Evolutionary conservation across 495 filamentous ascomycete species (phyloP).

Genomic region (Hypoxylon intermedium): DNA sequence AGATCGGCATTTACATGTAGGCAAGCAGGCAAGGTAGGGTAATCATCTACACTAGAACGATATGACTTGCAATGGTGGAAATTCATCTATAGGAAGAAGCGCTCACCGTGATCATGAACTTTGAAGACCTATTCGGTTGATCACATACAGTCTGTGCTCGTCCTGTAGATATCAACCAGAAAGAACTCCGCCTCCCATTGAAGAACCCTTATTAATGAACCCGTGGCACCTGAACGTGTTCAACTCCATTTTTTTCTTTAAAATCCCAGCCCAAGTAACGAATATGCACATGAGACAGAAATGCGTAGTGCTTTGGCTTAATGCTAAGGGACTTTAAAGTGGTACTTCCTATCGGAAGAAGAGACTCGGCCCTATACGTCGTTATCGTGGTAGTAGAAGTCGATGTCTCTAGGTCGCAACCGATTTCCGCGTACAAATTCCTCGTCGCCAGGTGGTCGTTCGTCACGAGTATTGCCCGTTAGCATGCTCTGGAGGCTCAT

Average conservation of each 20-base stretch:
- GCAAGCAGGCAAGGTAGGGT: too few species aligned
- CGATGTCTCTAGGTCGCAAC: slow-evolving; percentile 79
- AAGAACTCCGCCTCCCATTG: slow-evolving; percentile 25
- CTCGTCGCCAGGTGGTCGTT: slow-evolving; percentile 82
- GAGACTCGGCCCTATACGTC: slow-evolving; percentile 63
- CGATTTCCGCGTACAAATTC: slow-evolving; percentile 83
- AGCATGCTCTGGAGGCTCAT: slow-evolving; percentile 99
- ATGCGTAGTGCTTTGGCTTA: slow-evolving; percentile 17
- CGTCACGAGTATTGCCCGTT: slow-evolving; percentile 89
- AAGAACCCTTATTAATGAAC: slow-evolving; percentile 15
- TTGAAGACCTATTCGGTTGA: too few species aligned
- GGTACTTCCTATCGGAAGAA: not conserved
- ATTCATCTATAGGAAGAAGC: too few species aligned
- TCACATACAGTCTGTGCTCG: slow-evolving; percentile 8
- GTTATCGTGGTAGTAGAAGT: slow-evolving; percentile 88
- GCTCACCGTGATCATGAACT: too few species aligned
- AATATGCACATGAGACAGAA: slow-evolving; percentile 33
- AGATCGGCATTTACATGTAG: too few species aligned
- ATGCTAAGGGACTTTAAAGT: slow-evolving; percentile 10
- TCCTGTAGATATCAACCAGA: slow-evolving; percentile 1
- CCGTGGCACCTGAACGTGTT: slow-evolving; percentile 13
- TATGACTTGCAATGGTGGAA: too few species aligned
- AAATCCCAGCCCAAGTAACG: slow-evolving; percentile 24
- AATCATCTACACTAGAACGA: too few species aligned
- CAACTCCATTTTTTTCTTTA: slow-evolving; percentile 22